phyloP scores from a whole-genome alignment of 495 filamentous ascomycete species.

The Penicillium turbatum region DNA sequence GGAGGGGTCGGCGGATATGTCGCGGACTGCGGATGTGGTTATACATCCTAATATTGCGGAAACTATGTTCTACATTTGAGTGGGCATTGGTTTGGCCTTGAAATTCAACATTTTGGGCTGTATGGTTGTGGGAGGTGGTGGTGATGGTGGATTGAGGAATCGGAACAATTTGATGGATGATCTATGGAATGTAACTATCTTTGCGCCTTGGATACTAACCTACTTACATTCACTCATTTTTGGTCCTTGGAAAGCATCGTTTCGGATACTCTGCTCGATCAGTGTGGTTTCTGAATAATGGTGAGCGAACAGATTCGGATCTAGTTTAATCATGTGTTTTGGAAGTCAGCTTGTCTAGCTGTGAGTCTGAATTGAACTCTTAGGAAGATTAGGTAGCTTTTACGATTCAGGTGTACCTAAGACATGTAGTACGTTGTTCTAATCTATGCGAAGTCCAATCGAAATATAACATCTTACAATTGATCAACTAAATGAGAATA shows the following conservation, averaged over 20 bases:
- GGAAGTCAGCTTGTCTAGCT: neutral
- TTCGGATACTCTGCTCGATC: neutral
- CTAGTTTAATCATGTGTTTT: neutral
- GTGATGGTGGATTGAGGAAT: neutral
- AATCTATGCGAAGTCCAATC: neutral
- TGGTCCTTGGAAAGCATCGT: neutral
- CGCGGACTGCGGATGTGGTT: conserved; percentile 15
- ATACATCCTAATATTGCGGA: conserved; percentile 52
- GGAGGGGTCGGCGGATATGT: conserved; percentile 3
- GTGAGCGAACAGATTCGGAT: neutral
- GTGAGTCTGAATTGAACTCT: neutral
- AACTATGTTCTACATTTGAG: conserved; percentile 75
- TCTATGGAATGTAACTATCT: neutral
- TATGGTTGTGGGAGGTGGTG: too few species aligned
- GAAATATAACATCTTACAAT: neutral
- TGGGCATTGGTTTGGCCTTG: neutral
- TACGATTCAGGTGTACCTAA: neutral
- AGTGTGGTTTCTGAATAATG: neutral
- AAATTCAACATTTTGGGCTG: neutral
- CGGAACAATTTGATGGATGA: neutral
- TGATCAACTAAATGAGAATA: conserved; percentile 5
- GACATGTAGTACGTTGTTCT: neutral
- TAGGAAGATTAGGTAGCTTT: neutral
- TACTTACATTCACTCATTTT: neutral
- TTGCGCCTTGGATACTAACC: neutral